phyloP scores from a whole-genome alignment of 768 basidiomycete species.

The Grammothele lineata region DNA sequence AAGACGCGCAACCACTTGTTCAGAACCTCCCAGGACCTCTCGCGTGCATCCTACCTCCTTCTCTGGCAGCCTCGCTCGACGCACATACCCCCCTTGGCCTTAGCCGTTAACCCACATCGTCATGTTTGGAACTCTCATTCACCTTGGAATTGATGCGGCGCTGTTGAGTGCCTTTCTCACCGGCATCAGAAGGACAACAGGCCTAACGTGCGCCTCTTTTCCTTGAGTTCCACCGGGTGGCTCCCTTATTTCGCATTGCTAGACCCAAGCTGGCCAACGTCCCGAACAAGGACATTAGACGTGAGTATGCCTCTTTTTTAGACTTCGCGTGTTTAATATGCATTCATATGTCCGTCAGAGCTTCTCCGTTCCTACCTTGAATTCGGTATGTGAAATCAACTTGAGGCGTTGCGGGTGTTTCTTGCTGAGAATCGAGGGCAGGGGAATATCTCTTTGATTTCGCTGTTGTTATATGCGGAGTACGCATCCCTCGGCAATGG shows the following conservation, averaged over 20 bases:
- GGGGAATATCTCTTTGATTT: slow-evolving; percentile 88
- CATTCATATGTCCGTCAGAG: slow-evolving; percentile 40
- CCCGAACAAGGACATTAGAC: slow-evolving; percentile 84
- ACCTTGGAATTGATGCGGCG: slow-evolving; percentile 72
- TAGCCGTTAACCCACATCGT: too few species aligned
- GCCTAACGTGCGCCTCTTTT: slow-evolving; percentile 63
- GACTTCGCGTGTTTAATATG: background rate
- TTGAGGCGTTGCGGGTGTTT: too few species aligned
- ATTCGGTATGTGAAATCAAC: slow-evolving; percentile 48
- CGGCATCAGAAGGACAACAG: slow-evolving; percentile 79
- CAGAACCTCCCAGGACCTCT: too few species aligned
- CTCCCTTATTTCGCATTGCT: too few species aligned
- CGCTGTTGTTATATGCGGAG: slow-evolving; percentile 78
- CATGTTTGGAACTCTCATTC: slow-evolving; percentile 72
- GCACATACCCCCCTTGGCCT: too few species aligned
- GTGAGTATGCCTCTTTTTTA: slow-evolving; percentile 42
- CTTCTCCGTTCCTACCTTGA: slow-evolving; percentile 76
- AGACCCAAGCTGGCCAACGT: slow-evolving; percentile 75
- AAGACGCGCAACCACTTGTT: too few species aligned
- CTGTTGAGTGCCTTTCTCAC: slow-evolving; percentile 79
- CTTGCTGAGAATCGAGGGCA: slow-evolving; percentile 21
- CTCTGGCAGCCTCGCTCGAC: too few species aligned
- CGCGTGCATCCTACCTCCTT: too few species aligned
- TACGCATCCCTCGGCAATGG: slow-evolving; percentile 35
- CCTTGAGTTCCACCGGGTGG: background rate